These are phyloP conservation scores for Chlamydomonas incerta DNA, from an alignment of 139 green algal genomes.

Conservation along the genomic window DNA sequence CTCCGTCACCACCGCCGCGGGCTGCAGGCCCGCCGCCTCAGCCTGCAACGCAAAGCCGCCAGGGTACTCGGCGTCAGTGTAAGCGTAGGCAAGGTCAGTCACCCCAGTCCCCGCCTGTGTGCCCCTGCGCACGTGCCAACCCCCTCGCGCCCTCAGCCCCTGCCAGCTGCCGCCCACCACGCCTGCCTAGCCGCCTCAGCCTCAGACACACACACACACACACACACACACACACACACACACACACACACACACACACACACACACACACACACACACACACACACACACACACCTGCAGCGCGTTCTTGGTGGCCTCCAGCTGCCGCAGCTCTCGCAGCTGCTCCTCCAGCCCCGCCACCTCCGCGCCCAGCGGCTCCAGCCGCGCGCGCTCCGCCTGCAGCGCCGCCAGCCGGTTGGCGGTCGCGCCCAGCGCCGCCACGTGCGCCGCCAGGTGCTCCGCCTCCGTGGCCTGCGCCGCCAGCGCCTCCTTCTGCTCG, in stretches of 20 bases:
- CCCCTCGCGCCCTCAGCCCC: too few species aligned
- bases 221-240: too few species aligned
- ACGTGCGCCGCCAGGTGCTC: constrained; percentile 37
- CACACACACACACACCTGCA: constrained; percentile 32
- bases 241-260: too few species aligned
- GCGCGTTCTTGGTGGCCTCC: constrained; percentile 1
- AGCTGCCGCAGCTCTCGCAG: constrained; percentile 38
- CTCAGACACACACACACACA: too few species aligned
- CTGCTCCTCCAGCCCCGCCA: constrained; percentile 40
- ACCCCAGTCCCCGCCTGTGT: too few species aligned
- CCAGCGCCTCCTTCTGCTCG: constrained; percentile 31
- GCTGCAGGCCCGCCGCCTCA: constrained; percentile 29
- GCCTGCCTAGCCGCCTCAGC: too few species aligned
- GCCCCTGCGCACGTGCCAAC: too few species aligned
- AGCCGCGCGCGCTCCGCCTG: constrained; percentile 20
- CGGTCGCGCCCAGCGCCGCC: constrained; percentile 3
- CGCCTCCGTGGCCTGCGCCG: constrained; percentile 9
- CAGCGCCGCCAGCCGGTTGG: constrained; percentile 24
- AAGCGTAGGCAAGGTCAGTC: too few species aligned
- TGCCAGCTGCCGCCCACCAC: too few species aligned
- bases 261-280: too few species aligned
- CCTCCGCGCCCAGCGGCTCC: constrained; percentile 16
- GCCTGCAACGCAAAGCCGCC: not conserved
- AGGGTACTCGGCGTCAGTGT: too few species aligned
- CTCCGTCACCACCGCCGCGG: constrained; percentile 33